Percentiles rank a stretch among this genome's conserved stretches.
Evolutionary conservation across 345 rosid genomes (phyloP).

Genomic region (Sonneratia caseolaris): DNA sequence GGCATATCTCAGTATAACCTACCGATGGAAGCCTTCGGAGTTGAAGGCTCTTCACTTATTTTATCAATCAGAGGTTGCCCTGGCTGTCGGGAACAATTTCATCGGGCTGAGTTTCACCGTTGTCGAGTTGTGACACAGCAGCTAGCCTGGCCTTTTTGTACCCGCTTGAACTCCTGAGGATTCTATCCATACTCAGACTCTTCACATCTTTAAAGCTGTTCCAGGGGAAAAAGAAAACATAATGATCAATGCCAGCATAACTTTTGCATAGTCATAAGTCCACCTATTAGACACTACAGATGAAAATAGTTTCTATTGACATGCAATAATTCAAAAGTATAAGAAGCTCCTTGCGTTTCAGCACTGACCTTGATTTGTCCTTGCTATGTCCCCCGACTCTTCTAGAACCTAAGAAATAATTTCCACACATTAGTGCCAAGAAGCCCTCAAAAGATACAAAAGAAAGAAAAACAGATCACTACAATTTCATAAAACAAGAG

Average conservation of each 20-base stretch:
- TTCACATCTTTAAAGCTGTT: conserved; percentile 20
- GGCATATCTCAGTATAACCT: neutral
- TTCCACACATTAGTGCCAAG: neutral
- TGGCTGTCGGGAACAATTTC: conserved; percentile 50
- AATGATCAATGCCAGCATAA: neutral
- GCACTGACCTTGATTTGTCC: conserved; percentile 12
- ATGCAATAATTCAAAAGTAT: neutral
- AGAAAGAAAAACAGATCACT: neutral
- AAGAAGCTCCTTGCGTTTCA: neutral
- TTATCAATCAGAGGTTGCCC: conserved; percentile 3
- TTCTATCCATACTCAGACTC: conserved; percentile 25
- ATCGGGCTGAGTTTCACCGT: conserved; percentile 28
- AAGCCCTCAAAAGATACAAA: neutral
- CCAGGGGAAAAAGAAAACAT: neutral
- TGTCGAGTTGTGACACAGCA: conserved; percentile 30
- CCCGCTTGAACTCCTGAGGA: conserved; percentile 44
- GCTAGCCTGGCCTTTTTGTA: conserved; percentile 44
- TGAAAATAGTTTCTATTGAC: neutral
- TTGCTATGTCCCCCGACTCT: conserved; percentile 3
- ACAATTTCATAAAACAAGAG: neutral
- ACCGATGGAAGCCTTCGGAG: neutral
- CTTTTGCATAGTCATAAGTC: too few relatives aligned
- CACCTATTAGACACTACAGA: too few relatives aligned
- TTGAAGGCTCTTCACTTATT: neutral
- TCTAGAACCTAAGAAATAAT: conserved; percentile 6